Evolutionary conservation across 2,329 filamentous ascomycete species (phyloP), one percentile per base, ranked within the genome.

Genomic region (Phyllosticta capitalensis): DNA sequence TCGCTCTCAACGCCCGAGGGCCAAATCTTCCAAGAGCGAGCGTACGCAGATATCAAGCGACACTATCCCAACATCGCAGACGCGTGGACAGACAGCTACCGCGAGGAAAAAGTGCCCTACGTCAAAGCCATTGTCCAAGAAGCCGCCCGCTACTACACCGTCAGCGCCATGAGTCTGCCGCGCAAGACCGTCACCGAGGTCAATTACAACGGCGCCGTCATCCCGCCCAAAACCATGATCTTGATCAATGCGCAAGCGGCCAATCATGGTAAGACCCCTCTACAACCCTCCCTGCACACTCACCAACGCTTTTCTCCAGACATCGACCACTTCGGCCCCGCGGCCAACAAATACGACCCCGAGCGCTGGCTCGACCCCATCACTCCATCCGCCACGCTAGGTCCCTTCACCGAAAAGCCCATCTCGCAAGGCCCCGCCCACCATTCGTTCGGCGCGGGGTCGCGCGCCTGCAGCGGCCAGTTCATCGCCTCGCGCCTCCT

Each of bases 191-290:
- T 79, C 19, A 73, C 70, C 0, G 78, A 81, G 51, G 74, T 82
- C 9, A 68, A 76, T 30, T 81, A 79, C 78, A 75, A 80, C 28
- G 78, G 79, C 0, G 78, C 78, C 0, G 71, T 73, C 6, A 81
- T 82, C 51, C 79, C 79, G 0, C 70, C 75, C 2, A 77, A 78
- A 60, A 81, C 79, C 0, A 81, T 82, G 78, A 74, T 81, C 1
- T 68, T 82, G 57, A 79, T 82, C 64, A 81, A 82, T 63, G 78
- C 79, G 0, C 79, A 82, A 64, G 80, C 80, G 21, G 79, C 74
- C 0, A 82, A 82, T 62, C 80, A 82, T 58, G 77, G 76, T 78
- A 67, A 61, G 71, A 17, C 3, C 22, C 17, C 12, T 17, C 26
- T 48, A 21, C 51, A 55, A 24, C 14, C 14, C 14, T 21, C 17